phyloP scores from a whole-genome alignment of 768 basidiomycete genomes.

The Solioccasus polychromus region DNA sequence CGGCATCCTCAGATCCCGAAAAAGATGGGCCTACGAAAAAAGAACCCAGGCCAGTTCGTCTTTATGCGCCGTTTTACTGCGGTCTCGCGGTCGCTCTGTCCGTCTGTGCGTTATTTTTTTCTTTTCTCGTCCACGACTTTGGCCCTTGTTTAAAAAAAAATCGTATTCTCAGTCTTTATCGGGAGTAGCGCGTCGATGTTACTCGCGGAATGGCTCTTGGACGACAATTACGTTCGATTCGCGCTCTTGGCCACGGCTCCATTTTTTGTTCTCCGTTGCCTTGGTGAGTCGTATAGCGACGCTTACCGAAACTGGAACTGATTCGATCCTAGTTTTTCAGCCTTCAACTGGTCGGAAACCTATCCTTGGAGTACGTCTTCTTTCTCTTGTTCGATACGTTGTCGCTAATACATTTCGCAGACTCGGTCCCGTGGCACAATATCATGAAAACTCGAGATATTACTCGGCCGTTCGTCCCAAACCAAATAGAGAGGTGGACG shows the following conservation, averaged over 20 bases:
- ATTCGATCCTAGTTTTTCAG: conserved; percentile 78
- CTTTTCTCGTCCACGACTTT: conserved; percentile 6
- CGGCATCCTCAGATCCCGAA: conserved; percentile 39
- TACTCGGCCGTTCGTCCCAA: conserved; percentile 69
- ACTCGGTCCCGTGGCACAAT: conserved; percentile 81
- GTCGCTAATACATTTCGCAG: too few species aligned
- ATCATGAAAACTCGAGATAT: conserved; percentile 79
- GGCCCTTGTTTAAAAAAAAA: neutral
- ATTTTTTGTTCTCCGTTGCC: conserved; percentile 71
- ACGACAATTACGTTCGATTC: conserved; percentile 60
- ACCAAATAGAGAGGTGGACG: conserved; percentile 59
- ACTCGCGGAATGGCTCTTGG: conserved; percentile 68
- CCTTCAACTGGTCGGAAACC: conserved; percentile 61
- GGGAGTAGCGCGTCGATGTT: conserved; percentile 56
- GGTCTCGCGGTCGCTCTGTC: conserved; percentile 64
- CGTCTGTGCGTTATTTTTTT: conserved; percentile 49
- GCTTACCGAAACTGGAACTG: too few species aligned
- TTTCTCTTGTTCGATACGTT: too few species aligned
- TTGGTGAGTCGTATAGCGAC: conserved; percentile 50
- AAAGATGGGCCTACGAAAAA: conserved; percentile 39
- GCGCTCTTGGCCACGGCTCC: conserved; percentile 61
- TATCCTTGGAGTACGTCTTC: conserved; percentile 52
- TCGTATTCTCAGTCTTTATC: conserved; percentile 72
- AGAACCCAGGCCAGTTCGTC: conserved; percentile 46
- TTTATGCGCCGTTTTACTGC: conserved; percentile 72